These are phyloP conservation scores for Yamadazyma sp. DNA, from an alignment of 805 yeast genomes.

Conservation along the genomic window DNA sequence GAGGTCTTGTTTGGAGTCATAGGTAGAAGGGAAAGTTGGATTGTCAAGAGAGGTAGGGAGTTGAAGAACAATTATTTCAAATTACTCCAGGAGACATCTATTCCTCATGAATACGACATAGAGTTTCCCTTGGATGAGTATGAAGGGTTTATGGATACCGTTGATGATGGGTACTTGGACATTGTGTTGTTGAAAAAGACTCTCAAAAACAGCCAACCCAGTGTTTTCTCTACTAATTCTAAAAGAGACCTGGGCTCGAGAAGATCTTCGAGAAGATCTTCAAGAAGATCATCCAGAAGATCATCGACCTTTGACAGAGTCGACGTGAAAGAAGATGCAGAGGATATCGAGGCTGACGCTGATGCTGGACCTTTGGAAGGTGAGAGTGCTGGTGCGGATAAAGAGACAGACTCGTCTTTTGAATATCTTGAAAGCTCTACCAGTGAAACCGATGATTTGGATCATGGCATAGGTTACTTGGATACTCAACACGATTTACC, in stretches of 20 bases:
- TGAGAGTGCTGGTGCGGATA: neutral
- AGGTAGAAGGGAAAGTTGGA: slow-evolving; percentile 61
- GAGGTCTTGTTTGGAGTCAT: slow-evolving; percentile 70
- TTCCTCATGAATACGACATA: slow-evolving; percentile 23
- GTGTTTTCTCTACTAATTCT: slow-evolving; percentile 11
- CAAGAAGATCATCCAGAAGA: slow-evolving; percentile 12
- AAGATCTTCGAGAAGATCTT: slow-evolving; percentile 6
- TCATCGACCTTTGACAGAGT: slow-evolving; percentile 12
- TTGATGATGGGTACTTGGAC: slow-evolving; percentile 68
- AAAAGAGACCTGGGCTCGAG: slow-evolving; percentile 6
- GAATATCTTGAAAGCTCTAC: slow-evolving; percentile 23
- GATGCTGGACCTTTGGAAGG: neutral
- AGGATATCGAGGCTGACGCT: slow-evolving; percentile 1
- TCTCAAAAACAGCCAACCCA: slow-evolving; percentile 27
- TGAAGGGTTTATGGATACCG: slow-evolving; percentile 54
- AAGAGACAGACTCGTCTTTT: slow-evolving; percentile 20
- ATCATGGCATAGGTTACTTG: slow-evolving; percentile 29
- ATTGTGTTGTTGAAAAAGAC: slow-evolving; percentile 51
- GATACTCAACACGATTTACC: slow-evolving; percentile 22
- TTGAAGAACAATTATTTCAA: slow-evolving; percentile 30
- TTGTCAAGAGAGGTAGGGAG: slow-evolving; percentile 40
- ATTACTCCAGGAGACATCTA: slow-evolving; percentile 24
- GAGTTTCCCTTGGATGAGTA: slow-evolving; percentile 49
- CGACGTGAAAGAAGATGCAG: slow-evolving; percentile 2
- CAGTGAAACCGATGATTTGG: slow-evolving; percentile 24